These are phyloP conservation scores for Tetracladium marchalianum DNA, from an alignment of 495 filamentous ascomycete species.

Conservation along the genomic window DNA sequence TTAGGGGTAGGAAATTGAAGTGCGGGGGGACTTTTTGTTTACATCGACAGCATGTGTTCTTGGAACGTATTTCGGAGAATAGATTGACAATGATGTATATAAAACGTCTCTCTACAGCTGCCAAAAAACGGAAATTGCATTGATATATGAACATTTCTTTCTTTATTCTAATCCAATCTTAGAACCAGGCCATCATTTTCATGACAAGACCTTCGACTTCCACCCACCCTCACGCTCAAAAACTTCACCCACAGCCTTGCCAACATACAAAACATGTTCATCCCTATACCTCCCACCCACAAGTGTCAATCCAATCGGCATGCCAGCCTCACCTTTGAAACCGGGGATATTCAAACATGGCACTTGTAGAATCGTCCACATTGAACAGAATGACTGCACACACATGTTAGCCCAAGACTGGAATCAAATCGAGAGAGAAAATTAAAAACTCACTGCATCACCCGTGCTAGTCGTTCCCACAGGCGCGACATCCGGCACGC, in stretches of 20 bases:
- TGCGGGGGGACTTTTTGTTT: no score
- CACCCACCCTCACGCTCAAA: slow-evolving; percentile 35
- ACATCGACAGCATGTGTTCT: no score
- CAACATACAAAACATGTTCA: slow-evolving; percentile 30
- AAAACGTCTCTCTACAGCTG: no score
- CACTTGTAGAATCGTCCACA: slow-evolving; percentile 31
- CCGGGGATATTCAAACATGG: slow-evolving; percentile 40
- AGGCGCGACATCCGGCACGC: slow-evolving; percentile 39
- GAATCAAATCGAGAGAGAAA: slow-evolving; percentile 18
- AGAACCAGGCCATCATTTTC: slow-evolving; percentile 6
- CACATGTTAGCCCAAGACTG: not conserved
- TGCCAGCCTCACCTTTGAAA: slow-evolving; percentile 34
- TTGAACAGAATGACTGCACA: slow-evolving; percentile 7
- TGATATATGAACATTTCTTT: no score
- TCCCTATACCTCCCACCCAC: slow-evolving; percentile 36
- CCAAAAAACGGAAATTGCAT: no score
- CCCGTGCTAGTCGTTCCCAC: slow-evolving; percentile 34
- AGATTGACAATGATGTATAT: no score
- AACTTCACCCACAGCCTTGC: slow-evolving; percentile 28
- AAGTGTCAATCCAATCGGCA: slow-evolving; percentile 40
- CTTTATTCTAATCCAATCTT: no score
- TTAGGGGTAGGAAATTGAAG: no score
- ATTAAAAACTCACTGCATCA: slow-evolving; percentile 28
- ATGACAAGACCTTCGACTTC: slow-evolving; percentile 14
- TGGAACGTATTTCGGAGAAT: no score